A percentile compares a stretch with the other conserved stretches of the same genome.
Evolutionary conservation across 495 filamentous ascomycete genomes (phyloP).

Genomic region (Aeminium ludgeri): DNA sequence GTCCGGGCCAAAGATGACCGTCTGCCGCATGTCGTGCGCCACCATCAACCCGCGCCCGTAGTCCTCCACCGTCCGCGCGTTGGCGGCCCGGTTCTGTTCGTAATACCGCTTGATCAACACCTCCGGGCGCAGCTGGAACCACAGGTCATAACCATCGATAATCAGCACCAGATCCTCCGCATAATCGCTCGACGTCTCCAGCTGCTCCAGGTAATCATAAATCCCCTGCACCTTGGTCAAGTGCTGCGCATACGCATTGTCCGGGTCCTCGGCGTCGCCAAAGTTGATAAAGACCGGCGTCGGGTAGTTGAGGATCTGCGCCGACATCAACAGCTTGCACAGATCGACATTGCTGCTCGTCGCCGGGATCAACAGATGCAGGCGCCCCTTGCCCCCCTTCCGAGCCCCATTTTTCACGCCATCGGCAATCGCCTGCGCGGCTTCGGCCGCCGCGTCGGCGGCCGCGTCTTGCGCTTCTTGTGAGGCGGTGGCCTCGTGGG

Average conservation of each 20-base stretch:
- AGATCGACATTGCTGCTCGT: constrained; percentile 33
- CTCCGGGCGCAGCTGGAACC: constrained; percentile 46
- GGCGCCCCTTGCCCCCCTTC: constrained; percentile 11
- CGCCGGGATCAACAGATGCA: constrained; percentile 45
- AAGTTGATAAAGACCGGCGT: constrained; percentile 28
- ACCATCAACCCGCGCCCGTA: constrained; percentile 25
- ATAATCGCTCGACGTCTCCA: constrained; percentile 23
- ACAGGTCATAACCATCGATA: constrained; percentile 39
- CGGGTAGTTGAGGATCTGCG: constrained; percentile 45
- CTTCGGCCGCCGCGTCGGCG: too few relatives aligned
- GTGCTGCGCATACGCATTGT: constrained; percentile 24
- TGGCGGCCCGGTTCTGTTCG: constrained; percentile 31
- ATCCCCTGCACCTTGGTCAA: constrained; percentile 30
- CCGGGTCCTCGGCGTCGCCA: constrained; percentile 15
- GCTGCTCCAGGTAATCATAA: constrained; percentile 33
- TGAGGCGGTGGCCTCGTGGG: too few relatives aligned
- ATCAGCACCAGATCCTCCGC: constrained; percentile 44
- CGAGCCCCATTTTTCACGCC: too few relatives aligned
- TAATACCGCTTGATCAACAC: constrained; percentile 41
- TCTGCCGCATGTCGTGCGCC: constrained; percentile 26
- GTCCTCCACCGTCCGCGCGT: constrained; percentile 30
- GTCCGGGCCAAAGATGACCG: constrained; percentile 42
- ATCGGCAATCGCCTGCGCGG: too few relatives aligned
- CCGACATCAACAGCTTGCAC: constrained; percentile 43
- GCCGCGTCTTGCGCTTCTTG: too few relatives aligned